phyloP scores from a whole-genome alignment of 768 basidiomycete genomes.

The Boletales sp. region DNA sequence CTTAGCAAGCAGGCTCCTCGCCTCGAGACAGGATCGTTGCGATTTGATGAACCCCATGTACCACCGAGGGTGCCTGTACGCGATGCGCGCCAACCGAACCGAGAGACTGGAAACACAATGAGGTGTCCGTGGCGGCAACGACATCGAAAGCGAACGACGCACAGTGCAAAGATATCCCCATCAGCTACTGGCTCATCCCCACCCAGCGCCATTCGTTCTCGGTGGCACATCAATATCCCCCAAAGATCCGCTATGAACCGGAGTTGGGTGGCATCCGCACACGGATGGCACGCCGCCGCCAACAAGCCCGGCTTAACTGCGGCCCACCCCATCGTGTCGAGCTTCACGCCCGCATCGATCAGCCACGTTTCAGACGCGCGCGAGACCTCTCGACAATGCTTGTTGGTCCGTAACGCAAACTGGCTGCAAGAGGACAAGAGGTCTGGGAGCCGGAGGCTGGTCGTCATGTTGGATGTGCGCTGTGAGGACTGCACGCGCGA shows the following conservation, averaged over 20 bases:
- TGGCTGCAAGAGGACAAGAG: conserved; percentile 20
- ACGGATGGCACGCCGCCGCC: conserved; percentile 57
- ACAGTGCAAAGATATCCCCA: conserved; percentile 17
- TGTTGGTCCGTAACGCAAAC: conserved; percentile 28
- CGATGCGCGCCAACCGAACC: conserved; percentile 35
- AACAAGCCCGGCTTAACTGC: conserved; percentile 46
- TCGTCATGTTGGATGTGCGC: too few species aligned
- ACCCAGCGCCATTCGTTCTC: conserved; percentile 21
- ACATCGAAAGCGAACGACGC: conserved; percentile 7
- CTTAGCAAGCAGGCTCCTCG: conserved; percentile 29
- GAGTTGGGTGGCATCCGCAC: conserved; percentile 54
- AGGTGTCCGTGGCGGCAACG: neutral
- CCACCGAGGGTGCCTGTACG: conserved; percentile 40
- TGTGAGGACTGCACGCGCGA: too few species aligned
- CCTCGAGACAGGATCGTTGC: conserved; percentile 32
- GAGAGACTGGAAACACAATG: conserved; percentile 32
- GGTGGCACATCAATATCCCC: conserved; percentile 38
- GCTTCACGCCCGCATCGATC: conserved; percentile 15
- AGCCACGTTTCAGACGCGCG: conserved; percentile 29
- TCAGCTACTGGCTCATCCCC: conserved; percentile 8
- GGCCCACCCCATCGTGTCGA: conserved; percentile 21
- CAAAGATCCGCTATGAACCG: conserved; percentile 49
- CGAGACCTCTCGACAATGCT: conserved; percentile 26
- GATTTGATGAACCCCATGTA: conserved; percentile 37
- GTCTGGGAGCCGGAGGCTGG: conserved; percentile 31